Conservation (phyloP, 305 asterid species). For the Plantago lanceolata region DNA sequence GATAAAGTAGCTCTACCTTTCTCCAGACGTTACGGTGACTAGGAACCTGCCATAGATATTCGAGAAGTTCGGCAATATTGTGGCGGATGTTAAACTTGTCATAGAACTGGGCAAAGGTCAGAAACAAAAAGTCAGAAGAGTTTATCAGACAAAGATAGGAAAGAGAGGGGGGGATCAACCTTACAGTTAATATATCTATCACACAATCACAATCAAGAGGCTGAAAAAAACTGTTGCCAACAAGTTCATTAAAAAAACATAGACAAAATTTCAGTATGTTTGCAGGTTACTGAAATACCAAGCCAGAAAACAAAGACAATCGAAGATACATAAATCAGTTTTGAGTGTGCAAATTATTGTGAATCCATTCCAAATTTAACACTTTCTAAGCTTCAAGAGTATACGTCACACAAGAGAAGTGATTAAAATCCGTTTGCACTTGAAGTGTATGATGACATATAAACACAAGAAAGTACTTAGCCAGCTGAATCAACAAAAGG, state of each 20-base stretch:
- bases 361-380: too few species aligned
- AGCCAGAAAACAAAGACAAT: too few species aligned
- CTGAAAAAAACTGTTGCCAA: too few species aligned
- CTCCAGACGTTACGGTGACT: slow-evolving; percentile 95
- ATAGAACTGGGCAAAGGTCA: slow-evolving; percentile 63
- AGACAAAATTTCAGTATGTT: too few species aligned
- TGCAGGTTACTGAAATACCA: too few species aligned
- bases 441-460: neutral
- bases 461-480: too few species aligned
- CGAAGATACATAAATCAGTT: too few species aligned
- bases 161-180: too few species aligned
- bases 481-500: too few species aligned
- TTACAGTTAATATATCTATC: neutral
- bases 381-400: neutral
- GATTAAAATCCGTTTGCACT: slow-evolving; percentile 3
- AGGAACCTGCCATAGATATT: slow-evolving; percentile 95
- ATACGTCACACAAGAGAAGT: neutral
- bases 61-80: slow-evolving; percentile 96
- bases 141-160: neutral
- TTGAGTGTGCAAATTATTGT: too few species aligned
- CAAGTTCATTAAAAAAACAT: too few species aligned
- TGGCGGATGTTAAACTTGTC: slow-evolving; percentile 99
- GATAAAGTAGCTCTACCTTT: slow-evolving; percentile 48
- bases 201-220: neutral
- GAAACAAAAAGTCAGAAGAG: slow-evolving; percentile 26